These are phyloP conservation scores for Apiospora pterosperma DNA, from an alignment of 2,329 filamentous ascomycete genomes.

Conservation along the genomic window DNA sequence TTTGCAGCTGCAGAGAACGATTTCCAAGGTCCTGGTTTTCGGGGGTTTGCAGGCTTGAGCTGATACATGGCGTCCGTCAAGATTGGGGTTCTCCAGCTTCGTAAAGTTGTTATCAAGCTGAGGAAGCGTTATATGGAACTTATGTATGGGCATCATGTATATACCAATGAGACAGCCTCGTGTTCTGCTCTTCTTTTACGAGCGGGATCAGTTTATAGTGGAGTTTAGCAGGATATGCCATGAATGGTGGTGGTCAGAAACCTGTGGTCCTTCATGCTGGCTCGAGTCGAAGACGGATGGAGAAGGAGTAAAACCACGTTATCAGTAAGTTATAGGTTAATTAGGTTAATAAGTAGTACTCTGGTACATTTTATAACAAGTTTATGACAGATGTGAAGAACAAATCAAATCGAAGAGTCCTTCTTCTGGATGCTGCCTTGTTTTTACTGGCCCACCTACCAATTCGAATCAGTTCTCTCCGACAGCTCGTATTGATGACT, in stretches of 20 bases:
- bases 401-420: not conserved
- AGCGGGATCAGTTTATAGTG: too few relatives aligned
- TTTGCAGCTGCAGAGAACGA: not conserved
- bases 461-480: not conserved
- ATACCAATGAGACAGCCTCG: not conserved
- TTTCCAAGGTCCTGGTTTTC: not conserved
- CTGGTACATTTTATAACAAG: not conserved
- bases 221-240: not conserved
- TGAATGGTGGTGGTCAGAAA: not conserved
- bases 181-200: not conserved
- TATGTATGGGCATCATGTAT: not conserved
- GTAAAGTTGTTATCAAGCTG: not conserved
- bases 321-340: not conserved
- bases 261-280: not conserved
- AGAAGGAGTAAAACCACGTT: not conserved
- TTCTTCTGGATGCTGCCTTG: not conserved
- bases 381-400: not conserved
- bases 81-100: not conserved
- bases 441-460: not conserved
- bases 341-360: too few relatives aligned
- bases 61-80: not conserved
- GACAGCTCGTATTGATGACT: not conserved
- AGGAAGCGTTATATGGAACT: not conserved
- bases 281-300: not conserved
- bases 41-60: not conserved